Base-by-base conservation (phyloP, 768 basidiomycete species). In the Pulveroboletus sp. region DNA sequence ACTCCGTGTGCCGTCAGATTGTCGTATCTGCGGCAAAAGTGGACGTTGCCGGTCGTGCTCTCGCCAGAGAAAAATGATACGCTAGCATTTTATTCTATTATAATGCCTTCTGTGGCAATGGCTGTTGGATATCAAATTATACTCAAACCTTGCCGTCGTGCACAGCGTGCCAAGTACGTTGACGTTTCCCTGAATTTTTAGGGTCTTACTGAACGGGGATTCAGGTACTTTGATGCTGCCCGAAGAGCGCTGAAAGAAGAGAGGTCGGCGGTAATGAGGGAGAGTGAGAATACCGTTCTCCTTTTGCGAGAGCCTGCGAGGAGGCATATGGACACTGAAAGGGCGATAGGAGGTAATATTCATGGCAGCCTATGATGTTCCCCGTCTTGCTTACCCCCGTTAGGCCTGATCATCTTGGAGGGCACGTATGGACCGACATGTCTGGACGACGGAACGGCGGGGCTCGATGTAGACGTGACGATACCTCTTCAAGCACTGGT, bases 401-500 rank as follows among this genome's bases (percentile, higher is more conserved):
- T 56, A 91, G 89, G 90, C 47, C 73, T 94, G 39, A 76, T 94
- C 51, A 80, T 95, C 60, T 63, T 83, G 55, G 81, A 84, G 51
- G 92, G 90, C 18, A 75, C 69, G 8, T 93, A 92, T 66, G 86
- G 86, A 15, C 75, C 80, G 40, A 69, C 73, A 26, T 75, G 77
- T 59, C 67, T 66, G 47, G 76, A 75, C 46, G 73, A 74, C 45
- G 78, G 74, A 47, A 71, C 73, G 8, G 72, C 77, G 50, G 80
- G 79, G 45, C 73, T 88, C 28, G 70, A 76, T 39, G 72, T 89
- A 40, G 84, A 93, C 64, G 90, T 94, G 36, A 90, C 86, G 5
- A 72, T 88, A 38, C 81, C 92, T 6, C 64, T 94, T 44, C 92
- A 93, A 71, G 83, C 87, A 17, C 73, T 93, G 18, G 88, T 95